A percentile compares a stretch with the other conserved stretches of the same genome.
These are phyloP conservation scores for Chaetoscypha palmicola DNA, from an alignment of 2,329 filamentous ascomycete species.

Conservation along the genomic window DNA sequence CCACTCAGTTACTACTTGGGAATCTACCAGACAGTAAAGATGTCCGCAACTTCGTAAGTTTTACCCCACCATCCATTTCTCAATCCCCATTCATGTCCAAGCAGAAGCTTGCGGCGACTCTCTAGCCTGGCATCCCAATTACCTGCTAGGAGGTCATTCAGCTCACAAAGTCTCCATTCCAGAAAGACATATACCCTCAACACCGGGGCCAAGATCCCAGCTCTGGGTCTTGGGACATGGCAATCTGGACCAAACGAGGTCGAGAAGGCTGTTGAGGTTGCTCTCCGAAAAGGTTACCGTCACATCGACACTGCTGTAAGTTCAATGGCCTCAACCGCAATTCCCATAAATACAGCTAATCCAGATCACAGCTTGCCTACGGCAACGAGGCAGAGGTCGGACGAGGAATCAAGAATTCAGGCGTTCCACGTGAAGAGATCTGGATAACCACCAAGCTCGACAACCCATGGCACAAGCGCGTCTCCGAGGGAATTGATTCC, in stretches of 20 bases:
- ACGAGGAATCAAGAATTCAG: constrained; percentile 57
- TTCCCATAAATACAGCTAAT: constrained; percentile 3
- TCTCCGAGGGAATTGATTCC: constrained; percentile 51
- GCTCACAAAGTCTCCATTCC: constrained; percentile 17
- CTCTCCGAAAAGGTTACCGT: constrained; percentile 61
- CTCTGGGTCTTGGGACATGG: constrained; percentile 73
- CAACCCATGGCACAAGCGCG: constrained; percentile 70
- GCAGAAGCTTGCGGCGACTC: constrained; percentile 29
- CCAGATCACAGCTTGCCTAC: constrained; percentile 49
- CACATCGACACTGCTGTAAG: constrained; percentile 58
- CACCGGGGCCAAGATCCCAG: constrained; percentile 71
- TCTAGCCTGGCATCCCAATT: constrained; percentile 17
- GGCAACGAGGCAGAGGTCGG: constrained; percentile 68
- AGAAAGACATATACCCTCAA: constrained; percentile 60
- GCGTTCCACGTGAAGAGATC: constrained; percentile 58
- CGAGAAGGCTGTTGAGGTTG: constrained; percentile 61
- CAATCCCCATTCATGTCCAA: constrained; percentile 17
- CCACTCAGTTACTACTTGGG: not conserved
- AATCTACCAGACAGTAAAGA: constrained; percentile 15
- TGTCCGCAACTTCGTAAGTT: constrained; percentile 29
- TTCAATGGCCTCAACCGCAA: not conserved
- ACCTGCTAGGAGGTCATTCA: constrained; percentile 11
- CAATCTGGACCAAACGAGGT: constrained; percentile 63
- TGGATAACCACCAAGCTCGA: constrained; percentile 77
- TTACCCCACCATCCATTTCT: constrained; percentile 2